Base-by-base conservation (phyloP, 192 early-diverging fungal genomes). In the Radiomyces spectabilis region DNA sequence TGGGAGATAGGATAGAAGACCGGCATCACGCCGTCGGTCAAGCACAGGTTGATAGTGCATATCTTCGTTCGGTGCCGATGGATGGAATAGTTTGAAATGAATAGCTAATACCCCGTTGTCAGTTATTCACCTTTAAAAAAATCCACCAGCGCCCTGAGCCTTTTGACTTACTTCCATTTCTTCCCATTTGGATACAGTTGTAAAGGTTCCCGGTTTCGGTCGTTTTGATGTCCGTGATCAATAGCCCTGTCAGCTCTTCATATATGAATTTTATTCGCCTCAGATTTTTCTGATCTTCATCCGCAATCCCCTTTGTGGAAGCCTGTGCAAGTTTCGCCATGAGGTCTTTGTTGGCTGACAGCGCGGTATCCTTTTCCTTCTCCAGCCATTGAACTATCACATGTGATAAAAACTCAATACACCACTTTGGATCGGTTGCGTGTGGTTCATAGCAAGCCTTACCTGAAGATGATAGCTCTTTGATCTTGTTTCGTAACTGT, bases 111-210 rank as follows among this genome's bases (percentile, higher is more conserved):
- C n/a, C n/a, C n/a, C n/a, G n/a, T n/a, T n/a, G n/a, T n/a, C n/a
- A n/a, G n/a, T n/a, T n/a, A n/a, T n/a, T n/a, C n/a, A n/a, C n/a
- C n/a, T n/a, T n/a, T n/a, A n/a, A n/a, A n/a, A n/a, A n/a, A n/a
- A n/a, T n/a, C n/a, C n/a, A n/a, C n/a, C n/a, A n/a, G n/a, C n/a
- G n/a, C n/a, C n/a, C n/a, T n/a, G n/a, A n/a, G 39, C 39, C 7
- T 19, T 41, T 41, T 3, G 5, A 58, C 57, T 50, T 48, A 59
- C 57, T 50, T 8, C 57, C 57, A 21, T 59, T 50, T 0, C 37
- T 31, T 16, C 57, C 57, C 4, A 38, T 50, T 42, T 59, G 46
- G 15, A 49, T n/a, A 35, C 57, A 59, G 42, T 49, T 48, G 24
- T 40, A 59, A n/a, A 41, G 24, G 5, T 44, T 31, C 22, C 57